Evolutionary conservation across 768 basidiomycete species (phyloP), one percentile per base, ranked within the genome.

Genomic region (Auricularia sp.): DNA sequence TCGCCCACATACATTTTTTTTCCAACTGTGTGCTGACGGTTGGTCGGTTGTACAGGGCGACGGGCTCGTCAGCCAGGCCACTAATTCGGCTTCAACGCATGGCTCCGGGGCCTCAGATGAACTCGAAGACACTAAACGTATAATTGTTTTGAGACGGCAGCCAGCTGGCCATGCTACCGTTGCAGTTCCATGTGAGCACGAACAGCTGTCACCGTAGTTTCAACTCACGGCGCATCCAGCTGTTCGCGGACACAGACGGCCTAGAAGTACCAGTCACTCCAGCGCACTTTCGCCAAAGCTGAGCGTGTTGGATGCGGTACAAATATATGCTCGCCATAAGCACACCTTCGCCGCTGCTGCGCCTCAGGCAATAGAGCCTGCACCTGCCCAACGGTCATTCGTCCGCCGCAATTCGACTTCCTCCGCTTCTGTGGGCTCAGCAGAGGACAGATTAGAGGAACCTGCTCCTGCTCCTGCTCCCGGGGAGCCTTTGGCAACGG

Each of bases 21-120:
- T 44, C 29, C 56, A 66, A 61, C 34, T 33, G 14, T 29, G 7
- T 10, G 33, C 62, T 56, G 14, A 24, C 21, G 8, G 14, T 21
- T 65, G 59, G 62, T 33, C 62, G 3, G 24, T 21, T n/a, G 18
- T 56, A 36, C 16, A 45, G 54, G 65, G 21, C 71, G 90, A 89
- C 84, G 83, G 39, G 82, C 86, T 1, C 87, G 85, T 89, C 21
- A 87, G 88, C 1, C 90, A 91, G 62, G 89, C 86, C 11, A 42
- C 39, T 42, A 88, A 87, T 68, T 77, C 66, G 24, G 62, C 54
- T 37, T 59, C 75, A 7, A 66, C 75, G 8, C 78, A 76, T 29
- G 34, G 34, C 56, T 14, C 56, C 14, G 56, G 56, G 11, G 56
- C 56, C 13, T 59, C 63, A 13, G 67, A 66, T 35, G 69, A 69